A percentile compares a stretch with the other conserved stretches of the same genome.
Evolutionary conservation across 2,329 filamentous ascomycete genomes (phyloP).

Genomic region (Aspergillus sp.): DNA sequence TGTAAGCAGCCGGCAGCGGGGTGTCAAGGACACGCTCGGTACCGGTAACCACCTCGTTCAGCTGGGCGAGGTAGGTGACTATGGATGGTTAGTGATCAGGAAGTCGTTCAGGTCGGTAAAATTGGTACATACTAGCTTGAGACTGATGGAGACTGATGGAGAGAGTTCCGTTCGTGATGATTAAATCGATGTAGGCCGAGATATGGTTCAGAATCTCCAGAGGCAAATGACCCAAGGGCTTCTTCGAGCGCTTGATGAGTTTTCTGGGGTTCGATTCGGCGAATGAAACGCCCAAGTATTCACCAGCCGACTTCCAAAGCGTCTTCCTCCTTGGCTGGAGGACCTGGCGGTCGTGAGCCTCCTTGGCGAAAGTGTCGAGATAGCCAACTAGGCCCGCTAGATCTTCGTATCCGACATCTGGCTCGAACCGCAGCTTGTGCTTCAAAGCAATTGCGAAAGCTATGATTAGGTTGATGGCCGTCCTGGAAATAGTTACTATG

Average conservation of each 20-base stretch:
- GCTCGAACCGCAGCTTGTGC: constrained; percentile 81
- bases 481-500: constrained; percentile 31
- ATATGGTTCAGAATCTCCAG: constrained; percentile 77
- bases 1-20: constrained; percentile 78
- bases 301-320: constrained; percentile 64
- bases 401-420: constrained; percentile 74
- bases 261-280: constrained; percentile 77
- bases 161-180: constrained; percentile 49
- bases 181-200: constrained; percentile 63
- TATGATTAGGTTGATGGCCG: constrained; percentile 73
- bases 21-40: constrained; percentile 79
- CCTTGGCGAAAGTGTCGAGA: constrained; percentile 71
- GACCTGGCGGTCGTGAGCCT: constrained; percentile 49
- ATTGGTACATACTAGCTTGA: constrained; percentile 33
- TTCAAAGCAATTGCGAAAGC: constrained; percentile 77
- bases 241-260: constrained; percentile 68
- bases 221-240: constrained; percentile 78
- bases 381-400: constrained; percentile 68
- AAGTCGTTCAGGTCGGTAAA: not conserved
- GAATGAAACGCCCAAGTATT: constrained; percentile 75
- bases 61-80: constrained; percentile 60
- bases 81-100: constrained; percentile 7
- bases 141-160: constrained; percentile 36
- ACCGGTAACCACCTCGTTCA: constrained; percentile 72
- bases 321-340: constrained; percentile 44